phyloP scores from a whole-genome alignment of 1,284 basidiomycete species.

The Boletus mariae region DNA sequence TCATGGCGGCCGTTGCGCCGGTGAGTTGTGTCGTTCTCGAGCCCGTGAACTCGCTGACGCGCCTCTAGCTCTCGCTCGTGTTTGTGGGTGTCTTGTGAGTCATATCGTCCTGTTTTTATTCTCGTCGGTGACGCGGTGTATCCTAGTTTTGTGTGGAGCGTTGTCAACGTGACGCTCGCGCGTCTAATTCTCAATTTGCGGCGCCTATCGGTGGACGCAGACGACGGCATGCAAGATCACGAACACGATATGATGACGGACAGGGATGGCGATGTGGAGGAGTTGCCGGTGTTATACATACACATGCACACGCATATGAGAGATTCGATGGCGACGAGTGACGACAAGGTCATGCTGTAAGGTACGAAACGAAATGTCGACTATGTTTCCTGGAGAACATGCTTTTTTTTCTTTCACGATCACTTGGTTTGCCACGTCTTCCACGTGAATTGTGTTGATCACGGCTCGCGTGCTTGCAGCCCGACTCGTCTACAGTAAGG shows the following conservation, averaged over 20 bases:
- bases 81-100: slow-evolving; percentile 32
- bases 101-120: neutral
- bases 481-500: too few species aligned
- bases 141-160: slow-evolving; percentile 40
- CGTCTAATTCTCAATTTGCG: slow-evolving; percentile 39
- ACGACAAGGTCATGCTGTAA: neutral
- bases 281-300: slow-evolving; percentile 7
- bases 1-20: neutral
- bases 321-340: neutral
- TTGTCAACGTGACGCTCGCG: slow-evolving; percentile 36
- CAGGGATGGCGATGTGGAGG: slow-evolving; percentile 3
- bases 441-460: too few species aligned
- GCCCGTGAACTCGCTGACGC: slow-evolving; percentile 25
- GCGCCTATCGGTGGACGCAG: slow-evolving; percentile 9
- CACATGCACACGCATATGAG: neutral
- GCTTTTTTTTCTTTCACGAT: neutral
- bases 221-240: neutral
- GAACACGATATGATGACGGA: neutral
- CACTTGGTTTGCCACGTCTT: too few species aligned
- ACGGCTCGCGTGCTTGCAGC: too few species aligned
- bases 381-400: neutral
- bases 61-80: slow-evolving; percentile 22
- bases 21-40: slow-evolving; percentile 19
- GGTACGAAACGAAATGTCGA: neutral
- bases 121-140: neutral